Evolutionary conservation across 306 rosid genomes (phyloP).

Genomic region (Glycine soja): DNA sequence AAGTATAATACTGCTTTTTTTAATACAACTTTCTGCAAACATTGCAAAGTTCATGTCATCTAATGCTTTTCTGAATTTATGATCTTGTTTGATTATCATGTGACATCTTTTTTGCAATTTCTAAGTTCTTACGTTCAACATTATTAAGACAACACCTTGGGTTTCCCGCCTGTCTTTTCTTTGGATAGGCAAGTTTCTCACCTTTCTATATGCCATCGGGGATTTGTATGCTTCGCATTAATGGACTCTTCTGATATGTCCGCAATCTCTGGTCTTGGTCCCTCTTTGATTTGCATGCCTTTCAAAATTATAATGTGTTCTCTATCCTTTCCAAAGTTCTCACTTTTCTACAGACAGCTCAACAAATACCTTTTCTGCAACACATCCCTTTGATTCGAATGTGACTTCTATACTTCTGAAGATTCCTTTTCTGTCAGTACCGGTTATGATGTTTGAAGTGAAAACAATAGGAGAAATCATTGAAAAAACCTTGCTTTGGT

Average conservation of each 20-base stretch:
- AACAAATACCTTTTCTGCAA: neutral
- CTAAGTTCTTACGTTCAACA: neutral
- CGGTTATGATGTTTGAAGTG: neutral
- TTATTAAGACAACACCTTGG: neutral
- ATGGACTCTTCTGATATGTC: neutral
- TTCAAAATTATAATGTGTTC: no score
- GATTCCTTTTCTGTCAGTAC: neutral
- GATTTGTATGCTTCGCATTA: neutral
- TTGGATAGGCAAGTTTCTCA: no score
- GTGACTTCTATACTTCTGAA: neutral
- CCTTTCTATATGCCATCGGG: neutral
- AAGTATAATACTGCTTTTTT: neutral
- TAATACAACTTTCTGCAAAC: neutral
- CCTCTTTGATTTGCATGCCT: no score
- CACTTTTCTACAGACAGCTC: neutral
- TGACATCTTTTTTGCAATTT: neutral
- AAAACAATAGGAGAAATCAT: neutral
- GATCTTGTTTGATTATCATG: neutral
- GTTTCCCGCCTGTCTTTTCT: neutral
- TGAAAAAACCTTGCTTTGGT: neutral
- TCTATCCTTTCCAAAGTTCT: neutral
- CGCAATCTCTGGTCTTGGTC: no score
- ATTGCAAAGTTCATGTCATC: neutral
- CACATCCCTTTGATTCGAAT: neutral
- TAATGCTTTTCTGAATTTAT: neutral